Base-by-base conservation (phyloP, 257 asterid species). In the Handroanthus guayacan region DNA sequence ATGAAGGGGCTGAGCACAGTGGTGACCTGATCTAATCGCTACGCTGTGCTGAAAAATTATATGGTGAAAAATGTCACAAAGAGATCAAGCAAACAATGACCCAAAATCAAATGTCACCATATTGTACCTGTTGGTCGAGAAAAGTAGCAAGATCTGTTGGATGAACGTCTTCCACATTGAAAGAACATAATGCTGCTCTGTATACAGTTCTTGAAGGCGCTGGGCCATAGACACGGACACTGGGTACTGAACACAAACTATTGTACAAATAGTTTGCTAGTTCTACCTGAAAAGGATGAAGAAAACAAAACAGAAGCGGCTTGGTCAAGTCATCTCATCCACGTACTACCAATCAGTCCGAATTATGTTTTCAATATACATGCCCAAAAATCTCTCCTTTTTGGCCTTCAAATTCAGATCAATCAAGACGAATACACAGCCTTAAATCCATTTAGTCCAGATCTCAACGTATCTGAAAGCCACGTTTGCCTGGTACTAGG, bases 1-100 rank as follows among this genome's bases (percentile, higher is more conserved):
- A 77, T 95, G 98, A 45, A 95, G 96, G 62, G 97, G 98, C 82
- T 92, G 98, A 25, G 99, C 99, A 39, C 99, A 95, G 71, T 95
- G 98, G 79, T 92, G 99, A 2, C 99, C 98, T 5, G 99, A 91
- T 83, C 99, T 87, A 71, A 95, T 81, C 18, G 97, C 99, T 16
- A 95, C 86, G 31, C 96, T 87, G 50, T 95, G 97, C 97, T 95
- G 98, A 60, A 70, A 75, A 69, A 41, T 31, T 2, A 18, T 20
- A 31, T 2, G 71, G 62, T 16, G 6, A 61, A 67, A 37, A 20
- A 0, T 48, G n/a, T 44, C 11, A 36, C n/a, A 4, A 44, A 69
- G 47, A 16, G 13, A 62, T 1, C 36, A 36, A 37, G 12, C 2
- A 31, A 34, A 39, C 37, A 31, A 0, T 10, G 34, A 20, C 20